Conservation (phyloP, 495 filamentous ascomycete species). For the Annulohypoxylon stygium region DNA sequence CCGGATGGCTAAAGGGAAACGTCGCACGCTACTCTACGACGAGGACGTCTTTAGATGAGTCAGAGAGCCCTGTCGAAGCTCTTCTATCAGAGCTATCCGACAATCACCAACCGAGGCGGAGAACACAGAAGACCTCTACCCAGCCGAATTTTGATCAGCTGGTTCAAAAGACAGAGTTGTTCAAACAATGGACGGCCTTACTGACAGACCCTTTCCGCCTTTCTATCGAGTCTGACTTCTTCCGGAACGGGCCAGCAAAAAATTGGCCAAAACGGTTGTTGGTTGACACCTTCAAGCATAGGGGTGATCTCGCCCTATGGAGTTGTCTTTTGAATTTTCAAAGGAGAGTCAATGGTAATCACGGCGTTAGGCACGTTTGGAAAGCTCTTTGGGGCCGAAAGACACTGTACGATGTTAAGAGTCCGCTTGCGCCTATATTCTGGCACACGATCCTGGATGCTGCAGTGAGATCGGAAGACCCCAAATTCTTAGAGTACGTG, state of each 20-base stretch:
- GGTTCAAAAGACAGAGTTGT: slow-evolving; percentile 38
- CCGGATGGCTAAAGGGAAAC: slow-evolving; percentile 4
- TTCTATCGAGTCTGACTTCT: slow-evolving; percentile 66
- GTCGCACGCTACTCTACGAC: slow-evolving; percentile 19
- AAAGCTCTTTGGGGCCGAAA: slow-evolving; percentile 52
- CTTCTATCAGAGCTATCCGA: slow-evolving; percentile 23
- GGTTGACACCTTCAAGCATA: slow-evolving; percentile 66
- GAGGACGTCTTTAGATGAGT: slow-evolving; percentile 4
- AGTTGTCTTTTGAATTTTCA: slow-evolving; percentile 72
- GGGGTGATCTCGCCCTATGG: slow-evolving; percentile 72
- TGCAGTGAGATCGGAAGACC: slow-evolving; percentile 52
- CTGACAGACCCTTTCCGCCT: slow-evolving; percentile 47
- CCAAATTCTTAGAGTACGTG: slow-evolving; percentile 62
- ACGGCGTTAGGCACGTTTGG: slow-evolving; percentile 62
- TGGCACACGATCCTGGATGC: slow-evolving; percentile 71
- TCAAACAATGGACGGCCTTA: slow-evolving; percentile 43
- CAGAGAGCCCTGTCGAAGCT: slow-evolving; percentile 2
- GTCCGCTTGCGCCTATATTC: slow-evolving; percentile 60
- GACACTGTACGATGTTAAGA: slow-evolving; percentile 43
- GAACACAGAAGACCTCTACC: not conserved
- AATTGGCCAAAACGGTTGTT: slow-evolving; percentile 57
- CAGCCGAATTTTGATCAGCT: slow-evolving; percentile 22
- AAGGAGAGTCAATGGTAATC: slow-evolving; percentile 69
- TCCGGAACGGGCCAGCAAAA: slow-evolving; percentile 47
- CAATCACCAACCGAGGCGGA: not conserved